Evolutionary conservation across 2,329 filamentous ascomycete genomes (phyloP).

Genomic region (Westerdykella ornata): DNA sequence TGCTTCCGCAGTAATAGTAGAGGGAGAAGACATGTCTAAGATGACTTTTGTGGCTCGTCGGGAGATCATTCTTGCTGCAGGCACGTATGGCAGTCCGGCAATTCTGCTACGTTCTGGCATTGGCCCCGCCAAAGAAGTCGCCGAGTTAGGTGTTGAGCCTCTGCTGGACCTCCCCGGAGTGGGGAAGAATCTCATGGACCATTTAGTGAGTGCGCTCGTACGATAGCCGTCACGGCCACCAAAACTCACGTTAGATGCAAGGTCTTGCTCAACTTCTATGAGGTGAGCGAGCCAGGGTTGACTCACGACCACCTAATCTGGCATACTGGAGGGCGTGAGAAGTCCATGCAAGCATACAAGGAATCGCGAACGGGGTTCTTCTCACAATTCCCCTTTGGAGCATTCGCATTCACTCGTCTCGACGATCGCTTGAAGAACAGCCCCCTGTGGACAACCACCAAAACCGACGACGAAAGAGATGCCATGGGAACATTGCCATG

Average conservation of each 20-base stretch:
- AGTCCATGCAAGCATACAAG: constrained; percentile 49
- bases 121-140: constrained; percentile 47
- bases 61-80: constrained; percentile 15
- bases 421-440: constrained; percentile 52
- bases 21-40: constrained; percentile 36
- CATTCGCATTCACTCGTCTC: constrained; percentile 54
- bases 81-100: constrained; percentile 14
- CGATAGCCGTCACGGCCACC: constrained; percentile 1
- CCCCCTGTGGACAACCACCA: constrained; percentile 42
- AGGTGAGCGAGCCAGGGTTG: constrained; percentile 48
- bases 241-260: constrained; percentile 25
- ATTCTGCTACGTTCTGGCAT: constrained; percentile 48
- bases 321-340: constrained; percentile 45
- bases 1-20: constrained; percentile 40
- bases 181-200: constrained; percentile 56
- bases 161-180: constrained; percentile 52
- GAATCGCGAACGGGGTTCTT: constrained; percentile 51
- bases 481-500: constrained; percentile 49
- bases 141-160: constrained; percentile 45
- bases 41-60: constrained; percentile 20
- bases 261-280: constrained; percentile 50
- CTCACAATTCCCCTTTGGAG: constrained; percentile 54
- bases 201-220: constrained; percentile 42
- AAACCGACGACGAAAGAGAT: no score
- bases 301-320: constrained; percentile 50